These are phyloP conservation scores for Apiospora kogelbergensis DNA, from an alignment of 2,329 filamentous ascomycete genomes.

Conservation along the genomic window DNA sequence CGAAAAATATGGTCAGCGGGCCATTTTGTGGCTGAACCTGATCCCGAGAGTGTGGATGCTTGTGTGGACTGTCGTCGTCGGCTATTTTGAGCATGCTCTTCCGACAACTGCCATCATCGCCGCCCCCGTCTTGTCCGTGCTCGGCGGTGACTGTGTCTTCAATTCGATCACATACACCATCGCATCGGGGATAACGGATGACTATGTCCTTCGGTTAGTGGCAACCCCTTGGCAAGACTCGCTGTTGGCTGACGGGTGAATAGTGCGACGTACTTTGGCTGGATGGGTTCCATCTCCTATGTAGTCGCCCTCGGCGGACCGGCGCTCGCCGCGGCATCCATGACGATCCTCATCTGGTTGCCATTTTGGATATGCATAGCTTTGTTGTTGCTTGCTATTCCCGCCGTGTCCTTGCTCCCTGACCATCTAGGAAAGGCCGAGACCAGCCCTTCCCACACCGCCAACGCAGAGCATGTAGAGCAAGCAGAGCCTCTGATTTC, in stretches of 20 bases:
- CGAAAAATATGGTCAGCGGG: conserved; percentile 40
- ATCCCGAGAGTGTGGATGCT: conserved; percentile 41
- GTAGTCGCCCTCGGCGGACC: conserved; percentile 47
- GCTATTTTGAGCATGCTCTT: conserved; percentile 36
- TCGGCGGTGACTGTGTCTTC: conserved; percentile 52
- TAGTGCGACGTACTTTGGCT: conserved; percentile 50
- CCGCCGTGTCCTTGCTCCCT: conserved; percentile 31
- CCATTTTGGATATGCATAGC: conserved; percentile 42
- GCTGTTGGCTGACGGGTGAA: conserved; percentile 2
- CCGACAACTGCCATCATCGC: conserved; percentile 40
- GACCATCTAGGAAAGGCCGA: conserved; percentile 12
- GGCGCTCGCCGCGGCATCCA: conserved; percentile 44
- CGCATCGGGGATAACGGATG: conserved; percentile 43
- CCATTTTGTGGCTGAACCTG: conserved; percentile 44
- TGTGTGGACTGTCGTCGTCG: conserved; percentile 39
- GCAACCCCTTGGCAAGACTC: not conserved
- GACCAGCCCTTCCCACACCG: not conserved
- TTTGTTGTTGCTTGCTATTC: conserved; percentile 35
- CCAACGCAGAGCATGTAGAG: not conserved
- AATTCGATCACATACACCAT: conserved; percentile 49
- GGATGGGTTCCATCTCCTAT: conserved; percentile 49
- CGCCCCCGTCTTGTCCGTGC: conserved; percentile 42
- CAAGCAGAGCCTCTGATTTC: conserved; percentile 31
- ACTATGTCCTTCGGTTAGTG: conserved; percentile 37
- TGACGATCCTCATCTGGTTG: conserved; percentile 43